Conservation (phyloP, 768 basidiomycete genomes). For the Leccinum boreale region DNA sequence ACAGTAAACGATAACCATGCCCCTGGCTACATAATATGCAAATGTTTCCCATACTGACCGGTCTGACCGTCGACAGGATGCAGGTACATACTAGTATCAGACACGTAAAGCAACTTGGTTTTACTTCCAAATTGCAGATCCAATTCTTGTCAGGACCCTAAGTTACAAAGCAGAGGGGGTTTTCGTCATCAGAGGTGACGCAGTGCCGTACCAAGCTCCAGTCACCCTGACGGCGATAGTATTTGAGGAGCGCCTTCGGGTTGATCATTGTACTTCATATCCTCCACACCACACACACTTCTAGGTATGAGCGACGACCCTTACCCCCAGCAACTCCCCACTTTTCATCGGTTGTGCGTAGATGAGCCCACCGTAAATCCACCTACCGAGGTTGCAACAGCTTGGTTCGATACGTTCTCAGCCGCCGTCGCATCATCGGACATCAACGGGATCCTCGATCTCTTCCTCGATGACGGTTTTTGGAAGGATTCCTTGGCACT, state of each 20-base stretch:
- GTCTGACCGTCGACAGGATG: no score
- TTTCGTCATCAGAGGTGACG: no score
- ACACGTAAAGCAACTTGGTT: no score
- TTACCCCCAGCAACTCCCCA: constrained; percentile 27
- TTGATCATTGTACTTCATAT: not conserved
- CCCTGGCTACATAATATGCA: no score
- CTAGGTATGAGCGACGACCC: constrained; percentile 17
- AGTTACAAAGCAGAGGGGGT: no score
- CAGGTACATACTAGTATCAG: no score
- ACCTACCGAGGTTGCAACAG: constrained; percentile 17
- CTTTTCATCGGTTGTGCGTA: constrained; percentile 25
- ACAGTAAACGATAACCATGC: no score
- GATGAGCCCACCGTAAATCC: constrained; percentile 17
- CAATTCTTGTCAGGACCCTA: no score
- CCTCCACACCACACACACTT: no score
- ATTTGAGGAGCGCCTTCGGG: not conserved
- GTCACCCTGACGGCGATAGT: not conserved
- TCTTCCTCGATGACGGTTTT: constrained; percentile 31
- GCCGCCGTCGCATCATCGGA: constrained; percentile 21
- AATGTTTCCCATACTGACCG: no score
- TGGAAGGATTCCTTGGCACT: constrained; percentile 55
- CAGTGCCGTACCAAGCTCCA: not conserved
- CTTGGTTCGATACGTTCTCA: constrained; percentile 26
- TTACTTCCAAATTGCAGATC: no score
- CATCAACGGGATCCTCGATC: constrained; percentile 16